phyloP scores from a whole-genome alignment of 768 basidiomycete genomes.

The Mycena venus region DNA sequence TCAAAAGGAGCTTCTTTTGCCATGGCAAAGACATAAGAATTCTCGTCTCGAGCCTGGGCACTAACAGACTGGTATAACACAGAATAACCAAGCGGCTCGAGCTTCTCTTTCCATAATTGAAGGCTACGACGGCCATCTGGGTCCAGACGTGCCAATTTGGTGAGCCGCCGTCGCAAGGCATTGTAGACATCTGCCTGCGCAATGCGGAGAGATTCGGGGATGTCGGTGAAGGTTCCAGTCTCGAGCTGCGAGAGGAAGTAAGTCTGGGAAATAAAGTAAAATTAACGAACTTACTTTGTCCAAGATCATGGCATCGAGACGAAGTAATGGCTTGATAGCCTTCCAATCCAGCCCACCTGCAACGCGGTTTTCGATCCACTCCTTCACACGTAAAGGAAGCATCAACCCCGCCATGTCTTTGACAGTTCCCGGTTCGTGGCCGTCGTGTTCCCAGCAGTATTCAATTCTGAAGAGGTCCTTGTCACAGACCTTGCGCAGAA shows the following conservation, averaged over 20 bases:
- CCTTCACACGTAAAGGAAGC: not conserved
- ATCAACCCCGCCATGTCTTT: not conserved
- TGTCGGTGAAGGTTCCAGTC: too few species aligned
- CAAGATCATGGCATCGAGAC: not conserved
- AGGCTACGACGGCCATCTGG: too few species aligned
- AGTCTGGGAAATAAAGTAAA: too few species aligned
- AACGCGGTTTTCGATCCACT: not conserved
- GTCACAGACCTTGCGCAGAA: too few species aligned
- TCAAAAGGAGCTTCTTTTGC: too few species aligned
- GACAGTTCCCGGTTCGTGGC: not conserved
- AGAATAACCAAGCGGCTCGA: not conserved
- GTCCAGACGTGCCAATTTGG: too few species aligned
- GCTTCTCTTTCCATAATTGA: too few species aligned
- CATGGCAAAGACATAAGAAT: not conserved
- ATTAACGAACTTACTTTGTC: not conserved
- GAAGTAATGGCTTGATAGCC: not conserved
- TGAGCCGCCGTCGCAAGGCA: too few species aligned
- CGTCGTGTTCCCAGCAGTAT: not conserved
- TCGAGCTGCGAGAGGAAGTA: too few species aligned
- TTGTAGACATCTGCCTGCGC: too few species aligned
- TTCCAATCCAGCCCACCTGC: not conserved
- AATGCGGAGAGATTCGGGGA: too few species aligned
- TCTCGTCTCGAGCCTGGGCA: not conserved
- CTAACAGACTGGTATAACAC: not conserved
- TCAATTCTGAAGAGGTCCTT: too few species aligned